phyloP scores from a whole-genome alignment of 176 grass and related monocot genomes.

The Bolboschoenus planiculmis region DNA sequence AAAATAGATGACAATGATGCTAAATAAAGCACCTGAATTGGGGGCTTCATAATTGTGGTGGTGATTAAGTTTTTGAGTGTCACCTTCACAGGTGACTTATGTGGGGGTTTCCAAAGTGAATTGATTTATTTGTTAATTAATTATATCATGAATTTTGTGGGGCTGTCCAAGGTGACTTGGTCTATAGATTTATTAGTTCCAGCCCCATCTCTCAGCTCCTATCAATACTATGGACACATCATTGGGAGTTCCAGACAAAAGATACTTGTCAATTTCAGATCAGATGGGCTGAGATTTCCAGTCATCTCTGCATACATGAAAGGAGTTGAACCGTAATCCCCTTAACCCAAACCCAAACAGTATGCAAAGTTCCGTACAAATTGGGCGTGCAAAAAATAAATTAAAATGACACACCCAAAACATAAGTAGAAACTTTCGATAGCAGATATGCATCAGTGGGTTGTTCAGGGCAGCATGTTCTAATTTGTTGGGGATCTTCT shows the following conservation, averaged over 20 bases:
- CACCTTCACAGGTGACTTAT: not conserved
- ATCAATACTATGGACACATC: not conserved
- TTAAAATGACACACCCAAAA: not conserved
- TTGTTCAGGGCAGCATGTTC: not conserved
- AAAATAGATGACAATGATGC: not conserved
- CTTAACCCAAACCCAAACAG: not conserved
- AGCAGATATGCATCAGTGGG: not conserved
- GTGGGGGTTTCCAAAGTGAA: not conserved
- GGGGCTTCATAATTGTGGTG: not conserved
- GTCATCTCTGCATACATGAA: not conserved
- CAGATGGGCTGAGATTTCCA: not conserved
- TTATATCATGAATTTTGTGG: not conserved
- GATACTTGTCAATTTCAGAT: not conserved
- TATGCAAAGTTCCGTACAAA: not conserved
- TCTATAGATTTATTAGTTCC: not conserved
- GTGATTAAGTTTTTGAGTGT: not conserved
- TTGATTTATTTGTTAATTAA: not conserved
- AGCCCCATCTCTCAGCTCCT: not conserved
- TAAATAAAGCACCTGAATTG: not conserved
- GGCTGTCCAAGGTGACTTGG: not conserved
- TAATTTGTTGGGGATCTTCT: not conserved
- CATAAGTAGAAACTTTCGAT: not conserved
- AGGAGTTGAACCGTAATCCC: not conserved
- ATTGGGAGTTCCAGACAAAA: not conserved
- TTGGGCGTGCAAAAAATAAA: no score